Evolutionary conservation across 805 yeast species (phyloP).

Genomic region (Metschnikowia shivogae): DNA sequence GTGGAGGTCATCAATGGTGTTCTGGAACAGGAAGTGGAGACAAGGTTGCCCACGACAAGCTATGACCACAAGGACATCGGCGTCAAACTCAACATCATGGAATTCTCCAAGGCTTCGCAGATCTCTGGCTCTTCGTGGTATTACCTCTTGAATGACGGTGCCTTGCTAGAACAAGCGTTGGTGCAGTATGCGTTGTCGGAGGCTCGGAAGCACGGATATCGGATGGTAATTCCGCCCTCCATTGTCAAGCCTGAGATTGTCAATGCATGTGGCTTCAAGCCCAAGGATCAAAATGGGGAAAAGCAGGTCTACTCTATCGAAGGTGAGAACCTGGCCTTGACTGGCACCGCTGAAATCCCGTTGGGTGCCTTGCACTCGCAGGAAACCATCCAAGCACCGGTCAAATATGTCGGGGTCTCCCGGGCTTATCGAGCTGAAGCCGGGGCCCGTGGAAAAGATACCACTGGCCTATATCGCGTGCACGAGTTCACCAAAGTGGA

Average conservation of each 20-base stretch:
- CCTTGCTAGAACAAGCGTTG: slow-evolving; percentile 83
- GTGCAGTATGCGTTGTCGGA: slow-evolving; percentile 68
- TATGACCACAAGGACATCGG: slow-evolving; percentile 73
- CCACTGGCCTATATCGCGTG: slow-evolving; percentile 87
- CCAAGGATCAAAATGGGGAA: slow-evolving; percentile 83
- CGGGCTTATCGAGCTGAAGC: slow-evolving; percentile 94
- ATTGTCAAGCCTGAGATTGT: slow-evolving; percentile 75
- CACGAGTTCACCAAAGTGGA: slow-evolving; percentile 97
- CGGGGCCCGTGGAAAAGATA: slow-evolving; percentile 91
- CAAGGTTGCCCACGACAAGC: slow-evolving; percentile 14
- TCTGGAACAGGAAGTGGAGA: slow-evolving; percentile 25
- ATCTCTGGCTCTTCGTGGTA: slow-evolving; percentile 88
- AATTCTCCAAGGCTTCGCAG: slow-evolving; percentile 66
- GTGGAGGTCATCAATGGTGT: slow-evolving; percentile 51
- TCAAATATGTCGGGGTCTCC: slow-evolving; percentile 71
- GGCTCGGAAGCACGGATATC: slow-evolving; percentile 67
- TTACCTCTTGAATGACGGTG: slow-evolving; percentile 79
- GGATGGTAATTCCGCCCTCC: slow-evolving; percentile 76
- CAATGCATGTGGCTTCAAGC: slow-evolving; percentile 90
- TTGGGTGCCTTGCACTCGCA: slow-evolving; percentile 75
- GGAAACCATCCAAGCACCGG: slow-evolving; percentile 44
- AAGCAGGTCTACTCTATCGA: slow-evolving; percentile 73
- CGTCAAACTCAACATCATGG: slow-evolving; percentile 59
- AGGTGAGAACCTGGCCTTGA: slow-evolving; percentile 56
- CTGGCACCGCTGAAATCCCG: slow-evolving; percentile 96